These are phyloP conservation scores for Starmerella etchellsii DNA, from an alignment of 805 yeast species.

Conservation along the genomic window DNA sequence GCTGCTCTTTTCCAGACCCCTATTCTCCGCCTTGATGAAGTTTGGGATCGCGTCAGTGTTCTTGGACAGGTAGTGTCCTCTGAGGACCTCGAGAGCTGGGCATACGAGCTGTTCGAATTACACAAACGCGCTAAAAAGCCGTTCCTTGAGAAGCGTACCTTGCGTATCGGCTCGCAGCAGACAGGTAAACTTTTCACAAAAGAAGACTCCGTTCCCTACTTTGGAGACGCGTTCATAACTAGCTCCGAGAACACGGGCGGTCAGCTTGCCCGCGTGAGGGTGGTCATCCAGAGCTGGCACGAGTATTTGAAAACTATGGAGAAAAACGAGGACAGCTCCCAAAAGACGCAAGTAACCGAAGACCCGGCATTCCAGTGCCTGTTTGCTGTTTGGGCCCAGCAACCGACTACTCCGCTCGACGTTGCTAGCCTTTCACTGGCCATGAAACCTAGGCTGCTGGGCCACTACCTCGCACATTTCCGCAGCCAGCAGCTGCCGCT, in stretches of 20 bases:
- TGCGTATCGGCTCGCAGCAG: slow-evolving; percentile 65
- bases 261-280: slow-evolving; percentile 45
- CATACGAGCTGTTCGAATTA: slow-evolving; percentile 79
- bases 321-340: slow-evolving; percentile 26
- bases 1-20: slow-evolving; percentile 74
- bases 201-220: slow-evolving; percentile 71
- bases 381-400: slow-evolving; percentile 36
- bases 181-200: slow-evolving; percentile 66
- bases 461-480: slow-evolving; percentile 34
- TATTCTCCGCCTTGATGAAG: slow-evolving; percentile 51
- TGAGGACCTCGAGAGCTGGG: slow-evolving; percentile 63
- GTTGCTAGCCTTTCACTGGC: slow-evolving; percentile 34
- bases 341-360: slow-evolving; percentile 21
- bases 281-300: slow-evolving; percentile 74
- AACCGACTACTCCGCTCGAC: slow-evolving; percentile 9
- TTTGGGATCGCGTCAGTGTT: slow-evolving; percentile 56
- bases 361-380: slow-evolving; percentile 13
- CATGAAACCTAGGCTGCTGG: slow-evolving; percentile 48
- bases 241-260: neutral
- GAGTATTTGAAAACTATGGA: slow-evolving; percentile 44
- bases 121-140: slow-evolving; percentile 56
- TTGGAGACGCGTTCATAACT: slow-evolving; percentile 67
- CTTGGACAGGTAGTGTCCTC: neutral
- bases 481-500: slow-evolving; percentile 42
- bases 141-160: slow-evolving; percentile 49